Evolutionary conservation across 805 yeast genomes (phyloP).

Genomic region (Myxozyma mucilagina): DNA sequence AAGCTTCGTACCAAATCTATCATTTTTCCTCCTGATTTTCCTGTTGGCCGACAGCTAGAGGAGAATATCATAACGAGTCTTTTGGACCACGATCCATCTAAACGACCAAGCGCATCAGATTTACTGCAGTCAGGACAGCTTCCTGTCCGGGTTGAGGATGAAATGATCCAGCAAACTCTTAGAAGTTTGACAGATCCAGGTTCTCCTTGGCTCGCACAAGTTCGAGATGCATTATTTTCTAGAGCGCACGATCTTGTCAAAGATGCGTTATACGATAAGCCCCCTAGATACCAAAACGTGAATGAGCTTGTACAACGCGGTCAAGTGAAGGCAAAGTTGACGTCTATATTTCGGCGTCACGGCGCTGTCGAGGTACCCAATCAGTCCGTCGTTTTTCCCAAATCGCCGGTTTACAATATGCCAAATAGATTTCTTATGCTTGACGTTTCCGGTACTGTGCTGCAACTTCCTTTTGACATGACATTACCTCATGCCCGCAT

Average conservation of each 20-base stretch:
- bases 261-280: slow-evolving; percentile 75
- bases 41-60: slow-evolving; percentile 54
- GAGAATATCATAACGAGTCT: slow-evolving; percentile 64
- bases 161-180: slow-evolving; percentile 82
- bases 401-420: slow-evolving; percentile 68
- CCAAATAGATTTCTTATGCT: slow-evolving; percentile 61
- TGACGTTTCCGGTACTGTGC: slow-evolving; percentile 82
- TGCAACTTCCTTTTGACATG: slow-evolving; percentile 86
- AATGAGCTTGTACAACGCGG: slow-evolving; percentile 59
- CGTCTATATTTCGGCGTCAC: slow-evolving; percentile 67
- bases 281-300: slow-evolving; percentile 27
- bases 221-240: slow-evolving; percentile 78
- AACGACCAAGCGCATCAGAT: slow-evolving; percentile 77
- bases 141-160: slow-evolving; percentile 89
- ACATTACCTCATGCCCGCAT: slow-evolving; percentile 87
- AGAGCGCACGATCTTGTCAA: slow-evolving; percentile 84
- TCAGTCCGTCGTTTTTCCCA: slow-evolving; percentile 75
- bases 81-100: slow-evolving; percentile 74
- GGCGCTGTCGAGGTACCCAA: slow-evolving; percentile 81
- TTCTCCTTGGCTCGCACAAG: slow-evolving; percentile 93
- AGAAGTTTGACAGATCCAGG: slow-evolving; percentile 83
- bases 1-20: slow-evolving; percentile 59
- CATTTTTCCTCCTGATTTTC: slow-evolving; percentile 70
- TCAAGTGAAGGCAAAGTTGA: slow-evolving; percentile 60
- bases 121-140: slow-evolving; percentile 77